phyloP scores from a whole-genome alignment of 2,329 filamentous ascomycete genomes.

The Pyrenophora graminea region DNA sequence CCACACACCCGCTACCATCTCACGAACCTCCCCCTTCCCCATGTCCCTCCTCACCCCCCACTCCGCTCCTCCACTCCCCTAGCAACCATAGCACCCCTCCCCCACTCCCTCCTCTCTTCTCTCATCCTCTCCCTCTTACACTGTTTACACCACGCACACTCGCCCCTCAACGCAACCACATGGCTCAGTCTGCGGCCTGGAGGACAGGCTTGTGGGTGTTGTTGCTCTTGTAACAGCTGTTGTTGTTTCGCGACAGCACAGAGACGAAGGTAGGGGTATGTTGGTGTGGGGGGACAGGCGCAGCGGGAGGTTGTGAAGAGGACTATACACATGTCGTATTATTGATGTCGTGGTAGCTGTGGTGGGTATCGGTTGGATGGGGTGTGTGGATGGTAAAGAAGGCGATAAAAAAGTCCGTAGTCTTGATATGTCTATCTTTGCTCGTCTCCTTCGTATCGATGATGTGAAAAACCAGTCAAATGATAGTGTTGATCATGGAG shows the following conservation, averaged over 20 bases:
- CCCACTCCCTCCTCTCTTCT: constrained; percentile 14
- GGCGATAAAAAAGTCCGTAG: too few relatives aligned
- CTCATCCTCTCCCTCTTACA: constrained; percentile 11
- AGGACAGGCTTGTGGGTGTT: constrained; percentile 20
- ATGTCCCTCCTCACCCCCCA: too few relatives aligned
- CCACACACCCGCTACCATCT: background rate
- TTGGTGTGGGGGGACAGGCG: constrained; percentile 30
- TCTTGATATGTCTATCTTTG: too few relatives aligned
- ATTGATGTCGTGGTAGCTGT: too few relatives aligned
- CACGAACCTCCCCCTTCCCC: background rate
- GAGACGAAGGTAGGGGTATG: constrained; percentile 23
- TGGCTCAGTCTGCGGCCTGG: constrained; percentile 17
- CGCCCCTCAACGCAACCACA: constrained; percentile 1
- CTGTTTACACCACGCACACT: constrained; percentile 30
- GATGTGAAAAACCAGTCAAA: too few relatives aligned
- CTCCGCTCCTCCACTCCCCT: background rate
- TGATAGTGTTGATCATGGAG: too few relatives aligned
- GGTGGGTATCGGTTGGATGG: too few relatives aligned
- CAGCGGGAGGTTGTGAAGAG: constrained; percentile 28
- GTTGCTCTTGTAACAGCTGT: background rate
- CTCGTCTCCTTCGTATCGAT: too few relatives aligned
- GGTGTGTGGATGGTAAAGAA: too few relatives aligned
- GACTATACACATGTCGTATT: constrained; percentile 29
- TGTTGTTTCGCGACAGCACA: constrained; percentile 13
- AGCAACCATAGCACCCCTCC: background rate